A percentile compares a stretch with the other conserved stretches of the same genome.
Conservation (phyloP, 306 rosid genomes). For the Sesbania bispinosa region DNA sequence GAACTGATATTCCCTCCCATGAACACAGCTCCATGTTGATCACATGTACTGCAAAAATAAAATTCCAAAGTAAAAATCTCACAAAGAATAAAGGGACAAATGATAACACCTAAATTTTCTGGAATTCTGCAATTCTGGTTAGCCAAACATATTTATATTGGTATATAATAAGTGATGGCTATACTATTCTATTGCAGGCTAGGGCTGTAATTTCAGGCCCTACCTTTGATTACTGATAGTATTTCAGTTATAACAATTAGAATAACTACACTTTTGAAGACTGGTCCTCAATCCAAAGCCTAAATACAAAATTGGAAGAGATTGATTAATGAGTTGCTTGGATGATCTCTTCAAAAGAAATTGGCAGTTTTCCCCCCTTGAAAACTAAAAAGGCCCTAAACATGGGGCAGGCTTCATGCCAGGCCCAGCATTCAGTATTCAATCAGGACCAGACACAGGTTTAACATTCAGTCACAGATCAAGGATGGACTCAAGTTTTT, state of each 20-base stretch:
- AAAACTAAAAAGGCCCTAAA: background rate
- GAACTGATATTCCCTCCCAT: background rate
- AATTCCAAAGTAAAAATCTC: conserved; percentile 1
- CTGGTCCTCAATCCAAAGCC: background rate
- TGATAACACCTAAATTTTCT: background rate
- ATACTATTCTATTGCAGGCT: background rate
- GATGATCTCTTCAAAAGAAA: background rate
- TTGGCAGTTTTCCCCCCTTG: background rate
- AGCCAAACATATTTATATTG: background rate
- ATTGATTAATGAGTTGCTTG: background rate
- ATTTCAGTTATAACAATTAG: background rate
- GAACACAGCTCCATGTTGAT: conserved; percentile 23
- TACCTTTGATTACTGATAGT: background rate
- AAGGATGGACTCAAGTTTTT: background rate
- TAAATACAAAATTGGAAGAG: background rate
- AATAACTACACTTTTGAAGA: background rate
- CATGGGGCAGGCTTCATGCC: background rate
- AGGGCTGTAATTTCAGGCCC: background rate
- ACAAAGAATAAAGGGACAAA: background rate
- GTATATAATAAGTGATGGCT: background rate
- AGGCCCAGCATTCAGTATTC: background rate
- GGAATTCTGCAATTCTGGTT: background rate
- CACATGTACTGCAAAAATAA: conserved; percentile 24
- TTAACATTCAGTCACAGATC: background rate
- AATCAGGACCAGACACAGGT: background rate